A percentile compares a stretch with the other conserved stretches of the same genome.
Evolutionary conservation across 176 grass and related monocot species (phyloP).

Genomic region (Avena atlantica): DNA sequence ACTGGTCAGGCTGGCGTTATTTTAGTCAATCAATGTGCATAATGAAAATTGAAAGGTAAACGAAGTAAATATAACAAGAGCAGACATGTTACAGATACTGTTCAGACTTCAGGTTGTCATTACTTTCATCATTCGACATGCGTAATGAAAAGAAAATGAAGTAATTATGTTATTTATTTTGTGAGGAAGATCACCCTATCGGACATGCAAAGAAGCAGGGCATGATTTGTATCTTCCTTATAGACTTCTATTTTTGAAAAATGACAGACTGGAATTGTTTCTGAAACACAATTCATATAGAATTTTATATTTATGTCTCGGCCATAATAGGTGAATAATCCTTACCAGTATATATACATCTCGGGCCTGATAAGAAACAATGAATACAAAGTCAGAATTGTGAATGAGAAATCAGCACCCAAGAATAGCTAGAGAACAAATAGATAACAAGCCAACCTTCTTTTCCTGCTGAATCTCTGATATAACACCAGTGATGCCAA

Average conservation of each 20-base stretch:
- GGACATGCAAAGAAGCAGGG: neutral
- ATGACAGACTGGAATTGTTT: neutral
- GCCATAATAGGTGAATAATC: neutral
- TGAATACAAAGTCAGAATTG: neutral
- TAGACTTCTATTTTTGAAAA: neutral
- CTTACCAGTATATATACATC: conserved; percentile 96
- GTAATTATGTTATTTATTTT: neutral
- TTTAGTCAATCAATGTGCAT: neutral
- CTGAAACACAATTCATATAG: neutral
- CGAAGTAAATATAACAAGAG: neutral
- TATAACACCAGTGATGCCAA: conserved; percentile 92
- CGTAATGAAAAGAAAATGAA: neutral
- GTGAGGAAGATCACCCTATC: neutral
- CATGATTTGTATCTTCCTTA: neutral
- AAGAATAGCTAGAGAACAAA: neutral
- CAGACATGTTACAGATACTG: neutral
- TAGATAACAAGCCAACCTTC: conserved; percentile 54
- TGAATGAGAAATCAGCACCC: neutral
- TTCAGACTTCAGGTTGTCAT: neutral
- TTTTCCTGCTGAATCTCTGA: conserved; percentile 95
- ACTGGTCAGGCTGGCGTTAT: neutral
- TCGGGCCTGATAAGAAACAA: conserved; percentile 62
- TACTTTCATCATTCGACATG: neutral
- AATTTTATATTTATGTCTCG: neutral
- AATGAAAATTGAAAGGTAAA: too few relatives aligned